phyloP scores from a whole-genome alignment of 495 filamentous ascomycete species.

The Neurospora africana region DNA sequence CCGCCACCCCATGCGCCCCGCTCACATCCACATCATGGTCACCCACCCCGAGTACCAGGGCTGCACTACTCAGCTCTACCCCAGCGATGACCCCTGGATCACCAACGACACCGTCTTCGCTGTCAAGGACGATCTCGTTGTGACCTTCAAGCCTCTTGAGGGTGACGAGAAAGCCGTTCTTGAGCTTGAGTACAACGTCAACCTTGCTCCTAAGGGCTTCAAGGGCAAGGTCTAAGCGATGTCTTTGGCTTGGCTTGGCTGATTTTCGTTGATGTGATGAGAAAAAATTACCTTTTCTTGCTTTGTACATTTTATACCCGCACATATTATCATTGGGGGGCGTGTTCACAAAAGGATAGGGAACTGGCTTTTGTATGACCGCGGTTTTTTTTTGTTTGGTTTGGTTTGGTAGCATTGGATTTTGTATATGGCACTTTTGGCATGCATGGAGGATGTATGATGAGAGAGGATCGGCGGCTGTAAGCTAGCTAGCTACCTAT shows the following conservation, averaged over 20 bases:
- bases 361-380: background rate
- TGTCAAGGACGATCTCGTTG: constrained; percentile 65
- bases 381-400: background rate
- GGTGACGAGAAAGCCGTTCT: constrained; percentile 54
- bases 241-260: background rate
- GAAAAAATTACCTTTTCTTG: background rate
- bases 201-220: constrained; percentile 41
- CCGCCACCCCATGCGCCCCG: constrained; percentile 73
- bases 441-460: background rate
- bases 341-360: background rate
- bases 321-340: background rate
- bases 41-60: constrained; percentile 46
- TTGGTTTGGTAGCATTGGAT: background rate
- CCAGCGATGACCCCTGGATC: constrained; percentile 57
- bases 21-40: constrained; percentile 77
- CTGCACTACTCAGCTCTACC: constrained; percentile 70
- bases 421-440: background rate
- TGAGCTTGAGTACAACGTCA: constrained; percentile 60
- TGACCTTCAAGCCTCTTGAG: constrained; percentile 57
- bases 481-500: background rate
- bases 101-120: constrained; percentile 68
- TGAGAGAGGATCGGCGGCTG: background rate
- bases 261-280: background rate
- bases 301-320: background rate
- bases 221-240: constrained; percentile 30